Conservation (phyloP, 352 stramenopile species). For the Pythium plurisporium region DNA sequence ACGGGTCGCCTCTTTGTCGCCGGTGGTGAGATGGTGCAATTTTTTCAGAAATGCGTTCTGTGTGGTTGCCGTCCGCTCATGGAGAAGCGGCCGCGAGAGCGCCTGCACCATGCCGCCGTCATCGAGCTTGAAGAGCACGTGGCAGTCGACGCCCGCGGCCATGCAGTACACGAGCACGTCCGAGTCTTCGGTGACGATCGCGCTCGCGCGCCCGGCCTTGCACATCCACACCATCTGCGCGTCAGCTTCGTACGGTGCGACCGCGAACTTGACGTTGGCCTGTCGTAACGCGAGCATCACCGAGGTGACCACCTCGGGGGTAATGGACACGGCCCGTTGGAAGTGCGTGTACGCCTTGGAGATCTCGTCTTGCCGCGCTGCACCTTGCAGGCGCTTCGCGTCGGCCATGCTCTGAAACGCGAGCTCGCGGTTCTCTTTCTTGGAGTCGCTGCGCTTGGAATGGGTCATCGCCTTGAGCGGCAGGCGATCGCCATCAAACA, state of each 20-base stretch:
- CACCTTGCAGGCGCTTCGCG: conserved; percentile 39
- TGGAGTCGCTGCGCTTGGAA: conserved; percentile 50
- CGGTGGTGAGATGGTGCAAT: conserved; percentile 49
- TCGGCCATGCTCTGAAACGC: conserved; percentile 49
- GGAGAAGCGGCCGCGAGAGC: conserved; percentile 52
- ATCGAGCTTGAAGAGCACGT: conserved; percentile 71
- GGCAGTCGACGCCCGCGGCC: conserved; percentile 37
- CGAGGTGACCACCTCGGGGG: conserved; percentile 45
- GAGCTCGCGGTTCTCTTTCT: conserved; percentile 51
- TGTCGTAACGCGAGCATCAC: conserved; percentile 53
- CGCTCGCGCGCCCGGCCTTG: conserved; percentile 45
- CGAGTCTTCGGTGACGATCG: conserved; percentile 80
- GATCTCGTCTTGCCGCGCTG: conserved; percentile 46
- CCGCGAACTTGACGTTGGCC: conserved; percentile 47
- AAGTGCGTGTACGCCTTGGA: conserved; percentile 57
- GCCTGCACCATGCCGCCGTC: conserved; percentile 55
- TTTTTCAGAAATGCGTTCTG: conserved; percentile 61
- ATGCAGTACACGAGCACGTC: conserved; percentile 78
- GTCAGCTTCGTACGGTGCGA: conserved; percentile 74
- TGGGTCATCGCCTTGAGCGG: conserved; percentile 73
- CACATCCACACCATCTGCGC: conserved; percentile 83
- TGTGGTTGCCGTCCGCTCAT: conserved; percentile 34
- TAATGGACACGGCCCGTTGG: conserved; percentile 64
- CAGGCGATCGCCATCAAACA: conserved; percentile 73
- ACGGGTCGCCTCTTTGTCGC: conserved; percentile 50